Percentiles rank a stretch among this genome's conserved stretches.
Evolutionary conservation across 192 early-diverging fungal species (phyloP).

Genomic region (Gonapodya sp.): DNA sequence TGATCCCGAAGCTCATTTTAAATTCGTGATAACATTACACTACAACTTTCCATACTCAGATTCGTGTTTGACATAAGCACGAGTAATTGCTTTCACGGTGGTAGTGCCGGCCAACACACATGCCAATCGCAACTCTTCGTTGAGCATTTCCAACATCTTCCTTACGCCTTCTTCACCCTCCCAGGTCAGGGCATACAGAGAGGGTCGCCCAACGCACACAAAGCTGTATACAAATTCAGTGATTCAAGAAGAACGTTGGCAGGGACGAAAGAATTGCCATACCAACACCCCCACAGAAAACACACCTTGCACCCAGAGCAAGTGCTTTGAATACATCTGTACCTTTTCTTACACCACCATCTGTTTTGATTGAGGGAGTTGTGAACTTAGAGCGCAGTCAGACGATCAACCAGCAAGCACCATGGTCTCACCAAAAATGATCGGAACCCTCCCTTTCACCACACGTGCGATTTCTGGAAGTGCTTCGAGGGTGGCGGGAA

Average conservation of each 20-base stretch:
- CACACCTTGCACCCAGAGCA: constrained; percentile 10
- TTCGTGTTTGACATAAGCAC: neutral
- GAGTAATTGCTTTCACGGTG: neutral
- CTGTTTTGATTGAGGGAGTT: constrained; percentile 6
- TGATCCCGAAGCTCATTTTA: too few species aligned
- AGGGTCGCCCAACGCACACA: neutral
- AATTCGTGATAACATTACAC: neutral
- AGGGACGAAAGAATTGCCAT: neutral
- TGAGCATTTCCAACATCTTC: constrained; percentile 14
- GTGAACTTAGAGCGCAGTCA: too few species aligned
- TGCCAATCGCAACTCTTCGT: constrained; percentile 11
- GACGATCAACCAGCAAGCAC: too few species aligned
- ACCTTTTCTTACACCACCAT: constrained; percentile 13
- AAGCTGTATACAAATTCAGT: too few species aligned
- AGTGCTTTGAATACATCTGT: constrained; percentile 15
- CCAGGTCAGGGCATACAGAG: constrained; percentile 3
- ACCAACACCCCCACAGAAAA: neutral
- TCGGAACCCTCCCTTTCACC: too few species aligned
- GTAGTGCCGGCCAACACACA: constrained; percentile 12
- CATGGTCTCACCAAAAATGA: too few species aligned
- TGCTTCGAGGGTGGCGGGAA: constrained; percentile 15
- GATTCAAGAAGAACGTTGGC: neutral
- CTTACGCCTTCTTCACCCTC: constrained; percentile 12
- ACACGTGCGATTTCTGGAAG: constrained; percentile 11
- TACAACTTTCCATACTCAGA: neutral